Evolutionary conservation across 2,329 filamentous ascomycete genomes (phyloP).

Genomic region (Aureobasidium sp.): DNA sequence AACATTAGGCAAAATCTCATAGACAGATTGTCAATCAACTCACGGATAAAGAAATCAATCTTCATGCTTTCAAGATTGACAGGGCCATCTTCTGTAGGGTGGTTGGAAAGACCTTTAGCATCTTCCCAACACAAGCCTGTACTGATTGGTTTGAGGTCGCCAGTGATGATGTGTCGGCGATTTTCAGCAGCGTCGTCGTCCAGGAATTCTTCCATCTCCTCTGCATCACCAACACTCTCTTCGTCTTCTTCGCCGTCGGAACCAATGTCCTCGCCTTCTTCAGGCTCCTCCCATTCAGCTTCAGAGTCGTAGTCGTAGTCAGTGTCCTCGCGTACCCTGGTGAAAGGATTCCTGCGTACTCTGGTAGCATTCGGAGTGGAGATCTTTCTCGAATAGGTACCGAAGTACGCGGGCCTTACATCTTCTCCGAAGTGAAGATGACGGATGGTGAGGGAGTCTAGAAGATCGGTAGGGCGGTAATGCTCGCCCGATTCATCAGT

Average conservation of each 20-base stretch:
- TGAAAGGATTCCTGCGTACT: conserved; percentile 48
- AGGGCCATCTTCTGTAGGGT: not conserved
- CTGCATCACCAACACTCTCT: conserved; percentile 67
- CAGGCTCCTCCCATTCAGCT: conserved; percentile 72
- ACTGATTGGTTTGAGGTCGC: conserved; percentile 67
- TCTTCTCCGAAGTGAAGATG: conserved; percentile 55
- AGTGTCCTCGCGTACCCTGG: conserved; percentile 52
- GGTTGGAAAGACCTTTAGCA: conserved; percentile 19
- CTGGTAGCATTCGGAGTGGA: conserved; percentile 38
- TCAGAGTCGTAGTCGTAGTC: conserved; percentile 84
- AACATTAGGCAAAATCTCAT: not conserved
- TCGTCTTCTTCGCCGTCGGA: conserved; percentile 61
- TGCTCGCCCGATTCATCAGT: conserved; percentile 31
- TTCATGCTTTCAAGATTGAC: conserved; percentile 43
- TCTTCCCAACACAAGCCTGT: conserved; percentile 83
- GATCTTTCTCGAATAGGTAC: conserved; percentile 60
- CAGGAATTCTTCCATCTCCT: conserved; percentile 83
- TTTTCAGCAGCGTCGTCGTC: conserved; percentile 59
- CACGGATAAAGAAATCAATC: conserved; percentile 50
- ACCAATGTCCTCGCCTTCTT: conserved; percentile 62
- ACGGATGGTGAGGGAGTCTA: conserved; percentile 57
- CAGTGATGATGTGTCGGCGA: conserved; percentile 53
- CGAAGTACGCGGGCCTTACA: conserved; percentile 61
- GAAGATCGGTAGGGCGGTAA: conserved; percentile 33
- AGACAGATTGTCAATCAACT: not conserved